Base-by-base conservation (phyloP, 192 early-diverging fungal genomes). In the Coemansia sp. region DNA sequence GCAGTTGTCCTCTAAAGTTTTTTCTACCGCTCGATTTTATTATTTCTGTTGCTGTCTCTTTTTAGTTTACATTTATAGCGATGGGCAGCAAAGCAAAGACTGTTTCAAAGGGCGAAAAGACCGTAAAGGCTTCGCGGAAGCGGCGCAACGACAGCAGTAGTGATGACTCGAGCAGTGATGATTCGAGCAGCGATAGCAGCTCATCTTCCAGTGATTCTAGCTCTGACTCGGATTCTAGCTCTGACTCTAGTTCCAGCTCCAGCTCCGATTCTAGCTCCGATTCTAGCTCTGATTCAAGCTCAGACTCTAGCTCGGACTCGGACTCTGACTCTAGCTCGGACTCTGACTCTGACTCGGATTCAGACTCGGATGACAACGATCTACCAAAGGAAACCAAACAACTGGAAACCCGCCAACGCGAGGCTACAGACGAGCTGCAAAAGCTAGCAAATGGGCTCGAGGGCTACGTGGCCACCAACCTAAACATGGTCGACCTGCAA, bases 401-500 rank as follows among this genome's bases (percentile, higher is more conserved):
- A 11, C 54, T 71, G 4, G 59, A 55, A 16, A 62, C 62, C 16
- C 26, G 61, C 13, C 75, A 69, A 19, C 51, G 51, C 16, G 24
- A 57, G 23, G 62, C 75, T 4, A n/a, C 49, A 32, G 16, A 26
- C 16, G 53, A 48, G 8, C 19, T 71, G 35, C 53, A 58, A 13
- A 14, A 38, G 35, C 41, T 69, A 6, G 51, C 72, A 19, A 47
- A 18, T 8, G 55, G 57, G 16, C 55, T 78, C 8, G n/a, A 55
- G 14, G 39, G 38, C 14, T 58, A 68, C 50, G 70, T 78, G 4
- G 75, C 75, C 1, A 78, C 69, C 47, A 78, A 78, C 56, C 41
- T 78, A 13, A 65, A 65, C 19, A 62, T 78, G 35, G 45, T 78
- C 20, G 61, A 62, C 41, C 59, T 69, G 16, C 57, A 69, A 13